phyloP scores from a whole-genome alignment of 73 alveolate genomes.

The Paramecium tetraurelia region DNA sequence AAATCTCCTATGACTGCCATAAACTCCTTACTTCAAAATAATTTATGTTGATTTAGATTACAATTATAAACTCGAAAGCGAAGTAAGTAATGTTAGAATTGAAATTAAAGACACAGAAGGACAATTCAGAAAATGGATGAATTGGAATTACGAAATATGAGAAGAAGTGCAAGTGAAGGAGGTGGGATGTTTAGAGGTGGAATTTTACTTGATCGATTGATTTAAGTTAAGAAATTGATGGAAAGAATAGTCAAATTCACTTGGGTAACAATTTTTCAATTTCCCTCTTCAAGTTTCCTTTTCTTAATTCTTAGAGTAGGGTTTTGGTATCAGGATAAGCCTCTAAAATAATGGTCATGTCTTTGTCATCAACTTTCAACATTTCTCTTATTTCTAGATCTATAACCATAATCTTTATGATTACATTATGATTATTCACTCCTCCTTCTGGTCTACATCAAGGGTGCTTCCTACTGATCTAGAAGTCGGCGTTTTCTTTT shows the following conservation, averaged over 20 bases:
- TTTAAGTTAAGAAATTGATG: not conserved
- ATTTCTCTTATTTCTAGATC: not conserved
- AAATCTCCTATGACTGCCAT: not conserved
- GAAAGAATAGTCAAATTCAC: not conserved
- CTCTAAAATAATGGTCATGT: not conserved
- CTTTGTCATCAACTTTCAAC: not conserved
- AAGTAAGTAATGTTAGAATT: not conserved
- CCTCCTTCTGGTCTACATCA: not conserved
- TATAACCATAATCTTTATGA: not conserved
- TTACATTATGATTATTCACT: not conserved
- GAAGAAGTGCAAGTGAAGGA: not conserved
- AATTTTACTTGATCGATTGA: not conserved
- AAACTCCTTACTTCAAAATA: not conserved
- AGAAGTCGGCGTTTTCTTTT: not conserved
- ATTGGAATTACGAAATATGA: not conserved
- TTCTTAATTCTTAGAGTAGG: not conserved
- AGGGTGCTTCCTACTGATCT: not conserved
- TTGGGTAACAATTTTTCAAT: not conserved
- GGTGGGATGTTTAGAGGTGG: not conserved
- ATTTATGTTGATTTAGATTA: not conserved
- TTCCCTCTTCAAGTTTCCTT: not conserved
- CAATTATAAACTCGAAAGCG: not conserved
- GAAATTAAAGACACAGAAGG: not conserved
- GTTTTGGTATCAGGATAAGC: constrained; percentile 4
- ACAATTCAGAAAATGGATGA: not conserved